phyloP scores from a whole-genome alignment of 2,329 filamentous ascomycete species.

The Gnomoniopsis sp. region DNA sequence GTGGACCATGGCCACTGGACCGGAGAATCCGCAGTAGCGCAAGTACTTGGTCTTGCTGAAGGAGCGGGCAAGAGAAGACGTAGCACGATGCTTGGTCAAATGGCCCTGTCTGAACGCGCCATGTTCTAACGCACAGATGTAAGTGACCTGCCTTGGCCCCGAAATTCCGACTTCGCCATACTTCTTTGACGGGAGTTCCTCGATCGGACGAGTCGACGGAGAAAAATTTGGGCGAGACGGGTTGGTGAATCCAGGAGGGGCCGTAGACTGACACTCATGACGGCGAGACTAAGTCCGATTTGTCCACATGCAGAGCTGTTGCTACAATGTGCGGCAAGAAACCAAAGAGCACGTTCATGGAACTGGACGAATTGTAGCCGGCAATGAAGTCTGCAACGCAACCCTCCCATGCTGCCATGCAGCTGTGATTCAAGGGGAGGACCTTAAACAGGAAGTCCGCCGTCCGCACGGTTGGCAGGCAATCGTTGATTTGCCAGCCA shows the following conservation, averaged over 20 bases:
- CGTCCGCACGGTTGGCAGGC: neutral
- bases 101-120: neutral
- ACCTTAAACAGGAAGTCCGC: neutral
- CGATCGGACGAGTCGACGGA: neutral
- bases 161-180: neutral
- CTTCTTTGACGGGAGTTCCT: neutral
- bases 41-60: neutral
- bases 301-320: constrained; percentile 3
- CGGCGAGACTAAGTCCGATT: neutral
- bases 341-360: too few relatives aligned
- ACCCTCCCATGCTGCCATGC: neutral
- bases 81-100: too few relatives aligned
- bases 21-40: neutral
- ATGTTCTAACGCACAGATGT: neutral
- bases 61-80: too few relatives aligned
- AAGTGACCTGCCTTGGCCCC: neutral
- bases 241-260: neutral
- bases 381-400: constrained; percentile 6
- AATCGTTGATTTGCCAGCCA: too few relatives aligned
- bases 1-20: neutral
- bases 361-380: constrained; percentile 8
- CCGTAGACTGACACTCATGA: neutral
- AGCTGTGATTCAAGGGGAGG: neutral
- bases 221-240: neutral
- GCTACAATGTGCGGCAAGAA: neutral